Base-by-base conservation (phyloP, 495 filamentous ascomycete genomes). In the Schizothecium vesticola region DNA sequence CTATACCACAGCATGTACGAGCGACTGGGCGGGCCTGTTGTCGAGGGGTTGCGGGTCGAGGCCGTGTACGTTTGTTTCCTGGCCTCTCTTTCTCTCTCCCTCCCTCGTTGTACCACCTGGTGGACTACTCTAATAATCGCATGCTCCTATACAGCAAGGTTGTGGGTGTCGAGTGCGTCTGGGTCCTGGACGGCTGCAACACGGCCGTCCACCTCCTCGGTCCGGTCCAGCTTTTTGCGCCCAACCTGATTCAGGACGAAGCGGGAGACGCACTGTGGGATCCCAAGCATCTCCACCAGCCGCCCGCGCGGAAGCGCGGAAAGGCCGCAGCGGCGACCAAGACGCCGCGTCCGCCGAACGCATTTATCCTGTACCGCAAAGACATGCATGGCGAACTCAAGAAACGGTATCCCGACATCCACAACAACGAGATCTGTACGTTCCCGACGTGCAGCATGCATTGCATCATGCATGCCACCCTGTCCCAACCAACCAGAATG, bases 361-460 rank as follows among this genome's bases (percentile, higher is more conserved):
- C 68, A n/a, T 75, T 67, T 65, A 74, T 75, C 43, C 61, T 76
- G 2, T 75, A 73, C 31, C 70, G 74, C 51, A 68, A 70, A 51
- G 71, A 72, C 31, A 64, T 59, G 26, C 66, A 70, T 60, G 57
- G 21, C 16, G 59, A 68, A 43, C 56, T 68, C 36, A 73, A 67
- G 33, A 55, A 29, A 8, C 22, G 36, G 29, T 64, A 69, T 56
- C 69, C 69, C 12, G 43, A 59, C 23, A 56, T 73, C 3, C 69
- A 71, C 59, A 73, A 73, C 64, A 73, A 73, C n/a, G 72, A 73
- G 9, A 71, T 72, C 13, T 76, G 72, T 72, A 65, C n/a, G n/a
- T n/a, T n/a, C n/a, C n/a, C n/a, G n/a, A n/a, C n/a, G n/a, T n/a
- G n/a, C n/a, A n/a, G n/a, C n/a, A n/a, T n/a, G n/a, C n/a, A n/a